Percentiles rank a stretch among this genome's conserved stretches.
Evolutionary conservation across 2,329 filamentous ascomycete species (phyloP).

Genomic region (Cladophialophora exuberans): DNA sequence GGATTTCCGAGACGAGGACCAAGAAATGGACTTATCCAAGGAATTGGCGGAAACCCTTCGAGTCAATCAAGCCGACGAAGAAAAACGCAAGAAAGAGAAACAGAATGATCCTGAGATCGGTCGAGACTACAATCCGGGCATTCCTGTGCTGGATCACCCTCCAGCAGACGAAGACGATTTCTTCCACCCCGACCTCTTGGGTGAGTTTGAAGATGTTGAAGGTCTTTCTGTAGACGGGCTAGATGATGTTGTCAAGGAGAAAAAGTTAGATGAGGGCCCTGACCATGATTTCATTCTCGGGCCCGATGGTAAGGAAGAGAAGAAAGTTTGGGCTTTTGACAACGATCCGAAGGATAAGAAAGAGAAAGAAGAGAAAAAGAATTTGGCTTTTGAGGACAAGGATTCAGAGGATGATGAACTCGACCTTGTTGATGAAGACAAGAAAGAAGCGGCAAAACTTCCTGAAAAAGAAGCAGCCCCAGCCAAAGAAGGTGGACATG

Average conservation of each 20-base stretch:
- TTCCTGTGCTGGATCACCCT: conserved; percentile 2
- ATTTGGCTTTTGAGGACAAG: neutral
- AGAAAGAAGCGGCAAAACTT: neutral
- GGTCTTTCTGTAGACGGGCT: conserved; percentile 2
- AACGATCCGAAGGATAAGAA: neutral
- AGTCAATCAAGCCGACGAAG: conserved; percentile 6
- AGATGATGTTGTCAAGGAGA: neutral
- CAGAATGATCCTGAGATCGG: neutral
- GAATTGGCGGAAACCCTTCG: conserved; percentile 21
- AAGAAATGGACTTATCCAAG: conserved; percentile 18
- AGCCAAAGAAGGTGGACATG: neutral
- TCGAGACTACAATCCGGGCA: neutral
- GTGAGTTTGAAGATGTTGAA: conserved; percentile 11
- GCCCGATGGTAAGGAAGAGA: conserved; percentile 7
- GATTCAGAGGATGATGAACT: neutral
- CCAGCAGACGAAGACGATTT: neutral
- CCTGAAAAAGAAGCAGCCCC: neutral
- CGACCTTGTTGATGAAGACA: neutral
- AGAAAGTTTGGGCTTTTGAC: too few relatives aligned
- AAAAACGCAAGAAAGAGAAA: conserved; percentile 9
- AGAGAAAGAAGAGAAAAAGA: conserved; percentile 5
- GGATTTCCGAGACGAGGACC: conserved; percentile 15
- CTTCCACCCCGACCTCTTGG: conserved; percentile 2
- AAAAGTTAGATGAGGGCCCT: too few relatives aligned
- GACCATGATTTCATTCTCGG: too few relatives aligned